phyloP scores from a whole-genome alignment of 345 rosid genomes.

The Cardamine occulta region DNA sequence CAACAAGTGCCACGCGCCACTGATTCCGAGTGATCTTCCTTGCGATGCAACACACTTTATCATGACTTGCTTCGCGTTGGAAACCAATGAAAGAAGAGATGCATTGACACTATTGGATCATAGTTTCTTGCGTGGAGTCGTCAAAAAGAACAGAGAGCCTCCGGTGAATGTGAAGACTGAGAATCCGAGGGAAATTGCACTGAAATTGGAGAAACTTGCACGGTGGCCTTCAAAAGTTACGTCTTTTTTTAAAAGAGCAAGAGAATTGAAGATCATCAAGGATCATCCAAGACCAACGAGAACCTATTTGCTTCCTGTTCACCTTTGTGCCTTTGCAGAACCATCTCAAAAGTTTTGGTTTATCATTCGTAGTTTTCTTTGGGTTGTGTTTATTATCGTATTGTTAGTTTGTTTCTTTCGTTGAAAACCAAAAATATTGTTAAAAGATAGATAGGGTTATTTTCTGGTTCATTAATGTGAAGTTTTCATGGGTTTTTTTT shows the following conservation, averaged over 20 bases:
- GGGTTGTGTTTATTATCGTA: constrained; percentile 6
- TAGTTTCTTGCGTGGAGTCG: constrained; percentile 2
- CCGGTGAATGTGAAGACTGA: background rate
- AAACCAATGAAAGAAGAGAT: constrained; percentile 11
- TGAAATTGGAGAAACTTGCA: background rate
- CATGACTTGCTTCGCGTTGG: constrained; percentile 25
- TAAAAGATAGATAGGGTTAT: background rate
- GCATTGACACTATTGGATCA: constrained; percentile 12
- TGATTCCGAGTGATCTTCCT: constrained; percentile 34
- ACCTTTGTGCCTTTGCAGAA: background rate
- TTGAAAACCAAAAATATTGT: background rate
- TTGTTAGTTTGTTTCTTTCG: constrained; percentile 8
- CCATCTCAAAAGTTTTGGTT: background rate
- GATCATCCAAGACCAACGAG: background rate
- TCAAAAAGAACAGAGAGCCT: background rate
- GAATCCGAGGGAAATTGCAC: background rate
- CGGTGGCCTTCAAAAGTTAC: background rate
- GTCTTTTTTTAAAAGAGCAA: background rate
- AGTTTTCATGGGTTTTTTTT: background rate
- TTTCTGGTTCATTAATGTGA: background rate
- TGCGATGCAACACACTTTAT: constrained; percentile 32
- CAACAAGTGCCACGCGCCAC: constrained; percentile 5
- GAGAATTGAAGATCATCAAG: constrained; percentile 5
- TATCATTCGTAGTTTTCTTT: background rate
- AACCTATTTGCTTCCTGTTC: background rate